Conservation (phyloP, 1,284 basidiomycete genomes). For the Ceratobasidium sp. region DNA sequence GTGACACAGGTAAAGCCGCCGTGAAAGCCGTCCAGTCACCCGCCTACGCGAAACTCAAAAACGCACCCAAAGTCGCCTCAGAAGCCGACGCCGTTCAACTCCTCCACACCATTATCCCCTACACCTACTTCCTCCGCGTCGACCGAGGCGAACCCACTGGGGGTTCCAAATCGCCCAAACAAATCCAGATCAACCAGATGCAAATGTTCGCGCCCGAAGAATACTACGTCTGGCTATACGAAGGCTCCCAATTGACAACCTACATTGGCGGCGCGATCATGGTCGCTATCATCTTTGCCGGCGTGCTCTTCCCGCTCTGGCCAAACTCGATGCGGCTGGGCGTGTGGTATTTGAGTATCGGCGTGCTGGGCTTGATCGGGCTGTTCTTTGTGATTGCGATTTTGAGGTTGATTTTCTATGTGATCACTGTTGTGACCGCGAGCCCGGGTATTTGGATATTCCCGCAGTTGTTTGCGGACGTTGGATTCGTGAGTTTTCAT, state of each 20-base stretch:
- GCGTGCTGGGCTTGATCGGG: slow-evolving; percentile 88
- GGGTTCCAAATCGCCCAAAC: slow-evolving; percentile 80
- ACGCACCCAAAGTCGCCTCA: slow-evolving; percentile 74
- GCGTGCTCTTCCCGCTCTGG: slow-evolving; percentile 99
- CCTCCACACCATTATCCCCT: slow-evolving; percentile 82
- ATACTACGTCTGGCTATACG: slow-evolving; percentile 98
- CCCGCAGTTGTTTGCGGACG: slow-evolving; percentile 97
- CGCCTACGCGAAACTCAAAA: slow-evolving; percentile 90
- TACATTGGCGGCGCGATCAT: slow-evolving; percentile 94
- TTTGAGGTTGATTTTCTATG: slow-evolving; percentile 93
- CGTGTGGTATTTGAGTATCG: slow-evolving; percentile 96
- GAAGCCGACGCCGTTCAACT: slow-evolving; percentile 84
- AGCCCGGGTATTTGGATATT: slow-evolving; percentile 99
- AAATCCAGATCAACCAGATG: slow-evolving; percentile 82
- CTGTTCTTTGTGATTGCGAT: slow-evolving; percentile 94
- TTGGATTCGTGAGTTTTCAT: slow-evolving; percentile 90
- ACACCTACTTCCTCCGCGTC: slow-evolving; percentile 91
- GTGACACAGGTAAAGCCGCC: slow-evolving; percentile 80
- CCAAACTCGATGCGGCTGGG: slow-evolving; percentile 93
- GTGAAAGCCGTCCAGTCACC: slow-evolving; percentile 93
- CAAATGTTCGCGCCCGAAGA: slow-evolving; percentile 85
- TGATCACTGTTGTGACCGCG: slow-evolving; percentile 88
- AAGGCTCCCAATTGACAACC: slow-evolving; percentile 93
- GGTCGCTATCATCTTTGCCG: slow-evolving; percentile 94
- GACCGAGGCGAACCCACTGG: slow-evolving; percentile 82